Evolutionary conservation across 2,329 filamentous ascomycete genomes (phyloP).

Genomic region (Hypoxylon sp.): DNA sequence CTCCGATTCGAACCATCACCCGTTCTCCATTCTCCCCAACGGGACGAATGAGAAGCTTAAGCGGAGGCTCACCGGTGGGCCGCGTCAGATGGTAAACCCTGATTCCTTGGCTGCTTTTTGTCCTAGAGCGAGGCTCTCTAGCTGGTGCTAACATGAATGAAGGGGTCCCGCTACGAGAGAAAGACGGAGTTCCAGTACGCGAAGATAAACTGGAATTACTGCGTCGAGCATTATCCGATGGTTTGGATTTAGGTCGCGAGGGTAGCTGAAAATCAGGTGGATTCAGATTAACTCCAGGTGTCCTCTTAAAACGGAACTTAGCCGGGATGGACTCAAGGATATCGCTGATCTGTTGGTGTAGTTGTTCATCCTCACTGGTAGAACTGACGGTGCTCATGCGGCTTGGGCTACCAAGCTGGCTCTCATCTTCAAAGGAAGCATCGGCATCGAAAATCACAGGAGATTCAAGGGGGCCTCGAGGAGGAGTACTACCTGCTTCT

Average conservation of each 20-base stretch:
- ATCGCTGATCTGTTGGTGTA: slow-evolving; percentile 84
- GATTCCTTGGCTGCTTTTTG: slow-evolving; percentile 76
- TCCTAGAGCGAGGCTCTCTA: slow-evolving; percentile 65
- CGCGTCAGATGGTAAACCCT: slow-evolving; percentile 93
- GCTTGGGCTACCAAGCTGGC: slow-evolving; percentile 55
- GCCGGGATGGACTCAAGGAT: slow-evolving; percentile 84
- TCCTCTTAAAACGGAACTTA: slow-evolving; percentile 79
- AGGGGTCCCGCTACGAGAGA: slow-evolving; percentile 68
- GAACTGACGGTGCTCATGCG: slow-evolving; percentile 57
- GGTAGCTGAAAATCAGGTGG: slow-evolving; percentile 70
- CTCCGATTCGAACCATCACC: slow-evolving; percentile 97
- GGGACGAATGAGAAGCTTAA: slow-evolving; percentile 93
- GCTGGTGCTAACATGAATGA: slow-evolving; percentile 77
- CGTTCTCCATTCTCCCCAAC: slow-evolving; percentile 92
- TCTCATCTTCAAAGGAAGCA: slow-evolving; percentile 56
- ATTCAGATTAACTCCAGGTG: slow-evolving; percentile 68
- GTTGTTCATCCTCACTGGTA: slow-evolving; percentile 71
- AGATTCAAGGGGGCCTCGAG: slow-evolving; percentile 61
- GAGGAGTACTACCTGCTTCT: slow-evolving; percentile 59
- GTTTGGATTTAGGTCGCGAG: slow-evolving; percentile 60
- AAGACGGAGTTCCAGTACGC: slow-evolving; percentile 50
- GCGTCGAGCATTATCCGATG: slow-evolving; percentile 63
- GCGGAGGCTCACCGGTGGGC: slow-evolving; percentile 85
- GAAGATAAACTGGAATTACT: slow-evolving; percentile 66
- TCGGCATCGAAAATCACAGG: slow-evolving; percentile 66